phyloP scores from a whole-genome alignment of 345 rosid species.

The Eucalyptus sp. region DNA sequence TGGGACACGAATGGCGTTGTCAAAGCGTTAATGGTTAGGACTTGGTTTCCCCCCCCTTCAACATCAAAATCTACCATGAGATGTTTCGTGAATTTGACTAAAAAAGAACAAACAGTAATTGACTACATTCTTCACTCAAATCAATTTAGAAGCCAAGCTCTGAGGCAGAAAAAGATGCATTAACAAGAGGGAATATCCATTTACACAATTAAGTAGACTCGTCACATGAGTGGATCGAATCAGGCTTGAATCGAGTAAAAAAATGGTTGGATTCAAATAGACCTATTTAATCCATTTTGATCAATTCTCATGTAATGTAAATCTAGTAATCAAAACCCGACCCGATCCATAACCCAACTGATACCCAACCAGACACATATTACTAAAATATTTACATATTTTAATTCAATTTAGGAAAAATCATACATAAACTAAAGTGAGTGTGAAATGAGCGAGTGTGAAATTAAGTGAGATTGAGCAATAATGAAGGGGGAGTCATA shows the following conservation, averaged over 20 bases:
- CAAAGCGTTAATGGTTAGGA: background rate
- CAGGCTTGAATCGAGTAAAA: too few species aligned
- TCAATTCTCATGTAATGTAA: too few species aligned
- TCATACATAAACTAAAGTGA: background rate
- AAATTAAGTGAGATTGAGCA: background rate
- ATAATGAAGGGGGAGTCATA: background rate
- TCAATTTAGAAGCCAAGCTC: background rate
- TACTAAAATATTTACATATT: background rate
- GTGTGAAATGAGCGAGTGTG: rapidly evolving
- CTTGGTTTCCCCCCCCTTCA: background rate
- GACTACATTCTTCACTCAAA: background rate
- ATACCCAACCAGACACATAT: background rate
- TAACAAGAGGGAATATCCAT: background rate
- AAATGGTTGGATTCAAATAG: too few species aligned
- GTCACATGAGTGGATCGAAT: too few species aligned
- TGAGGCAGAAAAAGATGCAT: background rate
- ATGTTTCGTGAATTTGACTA: background rate
- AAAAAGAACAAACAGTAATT: background rate
- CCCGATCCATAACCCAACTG: background rate
- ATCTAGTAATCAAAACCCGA: too few species aligned
- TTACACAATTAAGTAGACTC: background rate
- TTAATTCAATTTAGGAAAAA: background rate
- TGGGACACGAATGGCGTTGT: background rate
- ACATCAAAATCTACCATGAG: background rate
- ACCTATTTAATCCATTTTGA: too few species aligned